Evolutionary conservation across 2,329 filamentous ascomycete species (phyloP).

Genomic region (Pseudogymnoascus sp.): DNA sequence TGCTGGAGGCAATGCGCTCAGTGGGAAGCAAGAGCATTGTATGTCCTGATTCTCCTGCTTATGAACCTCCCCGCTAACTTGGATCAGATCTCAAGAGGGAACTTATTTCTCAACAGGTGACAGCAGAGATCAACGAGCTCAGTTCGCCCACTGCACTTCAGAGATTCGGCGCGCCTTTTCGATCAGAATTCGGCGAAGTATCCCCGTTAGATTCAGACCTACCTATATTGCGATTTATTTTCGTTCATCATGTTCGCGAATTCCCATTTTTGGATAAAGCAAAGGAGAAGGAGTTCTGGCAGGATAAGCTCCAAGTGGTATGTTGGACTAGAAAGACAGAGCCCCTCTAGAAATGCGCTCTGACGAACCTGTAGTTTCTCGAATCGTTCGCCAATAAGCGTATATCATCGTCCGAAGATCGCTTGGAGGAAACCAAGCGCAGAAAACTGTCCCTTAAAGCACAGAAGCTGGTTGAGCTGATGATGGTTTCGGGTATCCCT

Average conservation of each 20-base stretch:
- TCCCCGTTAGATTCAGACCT: slow-evolving; percentile 89
- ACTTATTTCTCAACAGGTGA: slow-evolving; percentile 80
- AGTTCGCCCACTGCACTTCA: slow-evolving; percentile 91
- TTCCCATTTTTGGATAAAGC: slow-evolving; percentile 97
- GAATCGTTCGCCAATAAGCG: slow-evolving; percentile 96
- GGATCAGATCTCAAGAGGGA: slow-evolving; percentile 83
- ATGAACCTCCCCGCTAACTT: background rate
- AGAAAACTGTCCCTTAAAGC: slow-evolving; percentile 86
- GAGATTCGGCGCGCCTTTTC: slow-evolving; percentile 91
- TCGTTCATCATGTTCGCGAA: slow-evolving; percentile 94
- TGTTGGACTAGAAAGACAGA: slow-evolving; percentile 33
- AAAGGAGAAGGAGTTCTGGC: slow-evolving; percentile 98
- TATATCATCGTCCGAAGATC: slow-evolving; percentile 93
- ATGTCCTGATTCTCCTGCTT: slow-evolving; percentile 28
- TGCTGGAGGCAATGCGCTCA: slow-evolving; percentile 41
- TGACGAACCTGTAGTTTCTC: slow-evolving; percentile 59
- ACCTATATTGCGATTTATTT: slow-evolving; percentile 89
- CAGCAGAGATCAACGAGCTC: slow-evolving; percentile 83
- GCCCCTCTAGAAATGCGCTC: slow-evolving; percentile 11
- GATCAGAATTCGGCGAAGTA: slow-evolving; percentile 84
- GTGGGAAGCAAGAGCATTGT: slow-evolving; percentile 98
- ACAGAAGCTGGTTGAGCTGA: slow-evolving; percentile 91
- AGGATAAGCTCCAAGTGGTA: slow-evolving; percentile 92
- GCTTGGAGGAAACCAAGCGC: slow-evolving; percentile 91
- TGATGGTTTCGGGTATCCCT: slow-evolving; percentile 97